These are phyloP conservation scores for Trichopus zeylanicus DNA, from an alignment of 116 monocot genomes.

Conservation along the genomic window DNA sequence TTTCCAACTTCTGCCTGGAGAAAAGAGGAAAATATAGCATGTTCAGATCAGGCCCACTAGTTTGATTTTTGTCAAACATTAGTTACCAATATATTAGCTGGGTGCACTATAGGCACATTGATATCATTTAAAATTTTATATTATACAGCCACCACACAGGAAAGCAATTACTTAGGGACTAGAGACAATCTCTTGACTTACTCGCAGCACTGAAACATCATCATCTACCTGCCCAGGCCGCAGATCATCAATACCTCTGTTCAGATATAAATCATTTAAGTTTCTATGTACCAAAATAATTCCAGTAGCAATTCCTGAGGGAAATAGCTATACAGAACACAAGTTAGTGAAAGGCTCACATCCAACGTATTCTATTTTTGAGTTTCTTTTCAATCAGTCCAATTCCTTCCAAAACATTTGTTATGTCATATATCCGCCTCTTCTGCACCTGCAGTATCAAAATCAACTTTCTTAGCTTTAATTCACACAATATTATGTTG, in stretches of 20 bases:
- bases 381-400: conserved; percentile 46
- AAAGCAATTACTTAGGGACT: background rate
- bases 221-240: conserved; percentile 20
- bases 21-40: conserved; percentile 1
- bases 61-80: too few relatives aligned
- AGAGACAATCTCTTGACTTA: background rate
- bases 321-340: too few relatives aligned
- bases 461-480: background rate
- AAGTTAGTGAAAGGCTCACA: conserved; percentile 17
- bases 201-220: conserved; percentile 25
- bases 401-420: conserved; percentile 51
- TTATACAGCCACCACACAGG: too few relatives aligned
- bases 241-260: conserved; percentile 25
- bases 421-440: conserved; percentile 53
- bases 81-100: too few relatives aligned
- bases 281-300: conserved; percentile 1
- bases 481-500: background rate
- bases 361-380: conserved; percentile 43
- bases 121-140: too few relatives aligned
- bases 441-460: conserved; percentile 28
- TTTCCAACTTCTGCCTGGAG: conserved; percentile 71
- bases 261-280: background rate
- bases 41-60: background rate
- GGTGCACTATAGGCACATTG: too few relatives aligned
- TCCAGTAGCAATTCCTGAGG: too few relatives aligned